A percentile compares a stretch with the other conserved stretches of the same genome.
phyloP scores from a whole-genome alignment of 2,329 filamentous ascomycete species.

The Alternaria consortialis region DNA sequence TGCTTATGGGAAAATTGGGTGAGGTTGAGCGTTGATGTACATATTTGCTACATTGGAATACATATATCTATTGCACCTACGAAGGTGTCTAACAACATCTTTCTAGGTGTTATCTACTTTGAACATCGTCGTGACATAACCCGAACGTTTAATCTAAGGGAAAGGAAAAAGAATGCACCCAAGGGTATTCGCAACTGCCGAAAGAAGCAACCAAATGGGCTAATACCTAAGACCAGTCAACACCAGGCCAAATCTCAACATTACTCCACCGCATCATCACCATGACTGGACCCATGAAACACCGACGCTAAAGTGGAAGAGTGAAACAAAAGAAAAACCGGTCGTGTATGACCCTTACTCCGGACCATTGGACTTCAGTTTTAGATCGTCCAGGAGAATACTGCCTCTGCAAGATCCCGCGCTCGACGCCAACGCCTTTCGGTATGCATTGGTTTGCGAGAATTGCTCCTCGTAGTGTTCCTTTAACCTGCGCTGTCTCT shows the following conservation, averaged over 20 bases:
- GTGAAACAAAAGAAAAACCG: slow-evolving; percentile 4
- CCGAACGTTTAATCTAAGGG: neutral
- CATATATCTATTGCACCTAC: neutral
- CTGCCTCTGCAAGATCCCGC: slow-evolving; percentile 17
- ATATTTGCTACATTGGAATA: neutral
- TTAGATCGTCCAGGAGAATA: slow-evolving; percentile 11
- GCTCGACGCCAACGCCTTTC: slow-evolving; percentile 31
- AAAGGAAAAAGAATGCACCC: neutral
- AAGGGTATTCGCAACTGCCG: slow-evolving; percentile 3
- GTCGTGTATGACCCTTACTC: neutral
- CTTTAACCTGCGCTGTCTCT: slow-evolving; percentile 42
- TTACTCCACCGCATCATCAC: neutral
- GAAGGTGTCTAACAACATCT: neutral
- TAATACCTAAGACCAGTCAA: neutral
- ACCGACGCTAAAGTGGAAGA: slow-evolving; percentile 12
- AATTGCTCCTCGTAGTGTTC: slow-evolving; percentile 48
- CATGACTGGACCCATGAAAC: slow-evolving; percentile 6
- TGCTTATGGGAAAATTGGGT: slow-evolving; percentile 70
- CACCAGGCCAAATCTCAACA: slow-evolving; percentile 1
- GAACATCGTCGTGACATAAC: neutral
- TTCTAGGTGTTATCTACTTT: neutral
- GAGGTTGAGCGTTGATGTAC: slow-evolving; percentile 11
- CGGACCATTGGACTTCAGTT: slow-evolving; percentile 3
- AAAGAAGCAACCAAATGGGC: slow-evolving; percentile 1
- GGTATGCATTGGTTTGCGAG: slow-evolving; percentile 37